Conservation (phyloP, 2,329 filamentous ascomycete genomes). For the Metarhizium rileyi region DNA sequence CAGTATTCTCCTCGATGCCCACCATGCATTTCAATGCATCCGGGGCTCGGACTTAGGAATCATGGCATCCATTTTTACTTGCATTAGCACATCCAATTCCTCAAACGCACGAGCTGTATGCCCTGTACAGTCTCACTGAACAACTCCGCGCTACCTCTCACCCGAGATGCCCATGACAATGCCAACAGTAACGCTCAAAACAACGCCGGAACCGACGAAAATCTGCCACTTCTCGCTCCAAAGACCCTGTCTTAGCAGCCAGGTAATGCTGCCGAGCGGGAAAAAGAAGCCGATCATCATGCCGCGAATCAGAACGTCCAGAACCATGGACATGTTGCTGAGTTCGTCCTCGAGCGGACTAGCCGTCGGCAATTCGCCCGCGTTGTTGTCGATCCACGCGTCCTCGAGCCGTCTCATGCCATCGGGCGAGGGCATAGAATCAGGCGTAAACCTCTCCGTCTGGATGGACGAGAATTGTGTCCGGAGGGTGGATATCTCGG, state of each 20-base stretch:
- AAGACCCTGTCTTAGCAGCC: constrained; percentile 77
- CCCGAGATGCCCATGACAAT: constrained; percentile 44
- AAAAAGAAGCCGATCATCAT: constrained; percentile 92
- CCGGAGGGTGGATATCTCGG: constrained; percentile 76
- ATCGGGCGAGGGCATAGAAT: constrained; percentile 75
- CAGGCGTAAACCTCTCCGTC: constrained; percentile 71
- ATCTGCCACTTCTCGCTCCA: constrained; percentile 78
- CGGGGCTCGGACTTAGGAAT: too few species aligned
- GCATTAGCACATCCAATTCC: too few species aligned
- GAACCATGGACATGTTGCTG: constrained; percentile 40
- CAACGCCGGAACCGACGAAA: constrained; percentile 75
- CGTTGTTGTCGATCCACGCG: constrained; percentile 73
- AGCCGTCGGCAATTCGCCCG: constrained; percentile 27
- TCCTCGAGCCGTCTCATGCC: constrained; percentile 75
- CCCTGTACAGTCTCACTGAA: background rate
- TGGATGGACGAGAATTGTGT: constrained; percentile 85
- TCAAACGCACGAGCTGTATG: too few species aligned
- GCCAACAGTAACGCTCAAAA: constrained; percentile 71
- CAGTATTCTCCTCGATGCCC: too few species aligned
- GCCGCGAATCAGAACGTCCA: constrained; percentile 82
- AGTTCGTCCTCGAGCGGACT: constrained; percentile 35
- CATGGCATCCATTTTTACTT: too few species aligned
- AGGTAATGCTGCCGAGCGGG: constrained; percentile 76
- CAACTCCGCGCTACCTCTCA: constrained; percentile 13
- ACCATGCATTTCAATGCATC: too few species aligned